Evolutionary conservation across 768 basidiomycete species (phyloP).

Genomic region (Amanita polypyramis): DNA sequence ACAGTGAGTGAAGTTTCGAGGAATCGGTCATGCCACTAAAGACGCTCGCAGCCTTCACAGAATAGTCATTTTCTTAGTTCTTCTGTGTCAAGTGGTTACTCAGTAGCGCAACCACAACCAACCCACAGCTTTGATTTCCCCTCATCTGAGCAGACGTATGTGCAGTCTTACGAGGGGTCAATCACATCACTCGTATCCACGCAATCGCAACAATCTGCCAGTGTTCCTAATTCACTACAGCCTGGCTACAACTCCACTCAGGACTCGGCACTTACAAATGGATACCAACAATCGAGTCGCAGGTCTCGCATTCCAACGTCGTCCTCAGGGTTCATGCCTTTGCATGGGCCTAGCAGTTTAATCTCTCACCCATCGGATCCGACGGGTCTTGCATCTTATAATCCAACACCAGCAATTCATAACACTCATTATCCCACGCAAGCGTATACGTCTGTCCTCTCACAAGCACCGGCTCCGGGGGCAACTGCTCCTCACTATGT

Average conservation of each 20-base stretch:
- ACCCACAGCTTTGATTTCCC: conserved; percentile 31
- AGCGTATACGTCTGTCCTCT: conserved; percentile 4
- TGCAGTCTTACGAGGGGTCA: conserved; percentile 30
- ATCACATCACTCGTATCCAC: conserved; percentile 24
- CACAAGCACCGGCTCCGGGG: conserved; percentile 16
- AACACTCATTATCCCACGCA: conserved; percentile 26
- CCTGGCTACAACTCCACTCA: conserved; percentile 20
- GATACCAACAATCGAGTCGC: conserved; percentile 27
- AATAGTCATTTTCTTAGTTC: conserved; percentile 23
- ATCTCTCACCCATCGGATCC: conserved; percentile 27
- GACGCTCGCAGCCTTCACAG: conserved; percentile 7
- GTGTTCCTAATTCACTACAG: conserved; percentile 8
- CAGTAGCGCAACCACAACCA: conserved; percentile 22
- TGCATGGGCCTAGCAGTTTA: conserved; percentile 29
- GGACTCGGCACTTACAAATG: conserved; percentile 23
- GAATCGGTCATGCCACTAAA: neutral
- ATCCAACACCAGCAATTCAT: conserved; percentile 26
- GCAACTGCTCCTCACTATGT: conserved; percentile 12
- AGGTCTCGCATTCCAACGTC: conserved; percentile 53
- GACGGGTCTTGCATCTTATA: conserved; percentile 30
- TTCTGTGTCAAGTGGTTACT: conserved; percentile 22
- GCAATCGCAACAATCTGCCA: neutral
- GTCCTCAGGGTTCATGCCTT: conserved; percentile 61
- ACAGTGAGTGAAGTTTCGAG: conserved; percentile 13
- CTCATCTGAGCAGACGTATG: conserved; percentile 20